Conservation (phyloP, 1,284 basidiomycete genomes). For the Agroathelia rolfsii region DNA sequence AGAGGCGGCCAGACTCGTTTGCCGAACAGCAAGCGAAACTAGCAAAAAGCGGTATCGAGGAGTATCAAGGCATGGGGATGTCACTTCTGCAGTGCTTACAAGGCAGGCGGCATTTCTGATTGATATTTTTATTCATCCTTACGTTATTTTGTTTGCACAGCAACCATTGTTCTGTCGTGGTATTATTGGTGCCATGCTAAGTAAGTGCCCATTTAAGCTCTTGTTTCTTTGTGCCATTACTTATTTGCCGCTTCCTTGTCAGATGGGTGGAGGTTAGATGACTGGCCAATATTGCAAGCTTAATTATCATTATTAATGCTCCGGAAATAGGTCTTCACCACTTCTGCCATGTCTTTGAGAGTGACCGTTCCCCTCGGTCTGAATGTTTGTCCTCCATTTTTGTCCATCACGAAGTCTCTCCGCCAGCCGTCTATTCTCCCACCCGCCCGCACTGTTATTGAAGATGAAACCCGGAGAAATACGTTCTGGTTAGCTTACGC, state of each 20-base stretch:
- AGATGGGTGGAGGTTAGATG: no score
- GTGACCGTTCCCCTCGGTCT: conserved; percentile 54
- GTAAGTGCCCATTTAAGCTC: no score
- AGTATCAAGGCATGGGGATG: conserved; percentile 38
- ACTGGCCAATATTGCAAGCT: conserved; percentile 8
- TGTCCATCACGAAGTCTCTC: conserved; percentile 44
- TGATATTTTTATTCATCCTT: conserved; percentile 4
- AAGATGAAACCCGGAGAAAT: conserved; percentile 63
- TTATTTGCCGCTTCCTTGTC: no score
- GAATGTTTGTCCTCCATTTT: conserved; percentile 60
- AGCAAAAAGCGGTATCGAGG: conserved; percentile 42
- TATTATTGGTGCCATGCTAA: conserved; percentile 66
- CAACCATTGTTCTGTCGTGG: conserved; percentile 53
- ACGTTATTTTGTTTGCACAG: no score
- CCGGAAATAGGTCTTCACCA: conserved; percentile 57
- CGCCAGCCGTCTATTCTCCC: conserved; percentile 47
- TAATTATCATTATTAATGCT: conserved; percentile 3
- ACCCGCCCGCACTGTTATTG: conserved; percentile 46
- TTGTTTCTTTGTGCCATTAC: no score
- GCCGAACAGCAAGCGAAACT: conserved; percentile 55
- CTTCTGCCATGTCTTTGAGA: conserved; percentile 47
- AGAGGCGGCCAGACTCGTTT: conserved; percentile 46
- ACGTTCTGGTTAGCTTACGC: conserved; percentile 66
- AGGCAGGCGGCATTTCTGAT: conserved; percentile 28
- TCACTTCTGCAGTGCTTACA: conserved; percentile 53